Percentiles rank a stretch among this genome's conserved stretches.
These are phyloP conservation scores for Rhodofomes roseus DNA, from an alignment of 1,284 basidiomycete species.

Conservation along the genomic window DNA sequence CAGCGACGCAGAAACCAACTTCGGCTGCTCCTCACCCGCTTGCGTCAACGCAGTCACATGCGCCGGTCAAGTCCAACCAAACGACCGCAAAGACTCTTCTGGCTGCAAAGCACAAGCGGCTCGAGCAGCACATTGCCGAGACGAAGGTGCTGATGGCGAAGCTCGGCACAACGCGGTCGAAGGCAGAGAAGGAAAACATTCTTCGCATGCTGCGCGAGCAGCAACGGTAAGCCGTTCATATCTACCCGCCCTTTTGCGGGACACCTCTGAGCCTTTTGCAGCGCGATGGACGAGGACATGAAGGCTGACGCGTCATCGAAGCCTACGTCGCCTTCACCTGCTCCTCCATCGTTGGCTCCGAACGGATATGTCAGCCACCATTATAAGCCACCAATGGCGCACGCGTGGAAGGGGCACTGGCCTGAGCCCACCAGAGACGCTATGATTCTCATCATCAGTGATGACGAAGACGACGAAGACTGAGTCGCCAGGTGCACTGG, in stretches of 20 bases:
- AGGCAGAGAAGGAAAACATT: constrained; percentile 60
- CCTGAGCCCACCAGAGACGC: constrained; percentile 36
- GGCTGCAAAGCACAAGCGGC: constrained; percentile 47
- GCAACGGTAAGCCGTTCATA: constrained; percentile 25
- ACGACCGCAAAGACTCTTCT: constrained; percentile 22
- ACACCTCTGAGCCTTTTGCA: constrained; percentile 12
- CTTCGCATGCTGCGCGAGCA: constrained; percentile 50
- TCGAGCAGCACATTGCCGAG: constrained; percentile 66
- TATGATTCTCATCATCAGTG: constrained; percentile 47
- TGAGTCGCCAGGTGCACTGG: not conserved
- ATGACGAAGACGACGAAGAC: constrained; percentile 42
- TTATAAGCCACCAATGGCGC: not conserved
- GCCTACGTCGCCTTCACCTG: constrained; percentile 4
- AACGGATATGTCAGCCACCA: not conserved
- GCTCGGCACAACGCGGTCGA: constrained; percentile 48
- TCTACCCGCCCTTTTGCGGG: not conserved
- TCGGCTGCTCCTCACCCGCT: too few relatives aligned
- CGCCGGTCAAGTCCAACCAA: not conserved
- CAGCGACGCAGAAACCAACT: not conserved
- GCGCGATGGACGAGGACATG: constrained; percentile 23
- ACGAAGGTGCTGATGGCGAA: constrained; percentile 65
- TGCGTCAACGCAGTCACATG: not conserved
- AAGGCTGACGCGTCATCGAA: constrained; percentile 9
- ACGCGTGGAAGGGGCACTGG: constrained; percentile 30
- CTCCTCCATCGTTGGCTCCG: constrained; percentile 6